A percentile compares a stretch with the other conserved stretches of the same genome.
These are phyloP conservation scores for Penicillium decumbens DNA, from an alignment of 2,329 filamentous ascomycete species.

Conservation along the genomic window DNA sequence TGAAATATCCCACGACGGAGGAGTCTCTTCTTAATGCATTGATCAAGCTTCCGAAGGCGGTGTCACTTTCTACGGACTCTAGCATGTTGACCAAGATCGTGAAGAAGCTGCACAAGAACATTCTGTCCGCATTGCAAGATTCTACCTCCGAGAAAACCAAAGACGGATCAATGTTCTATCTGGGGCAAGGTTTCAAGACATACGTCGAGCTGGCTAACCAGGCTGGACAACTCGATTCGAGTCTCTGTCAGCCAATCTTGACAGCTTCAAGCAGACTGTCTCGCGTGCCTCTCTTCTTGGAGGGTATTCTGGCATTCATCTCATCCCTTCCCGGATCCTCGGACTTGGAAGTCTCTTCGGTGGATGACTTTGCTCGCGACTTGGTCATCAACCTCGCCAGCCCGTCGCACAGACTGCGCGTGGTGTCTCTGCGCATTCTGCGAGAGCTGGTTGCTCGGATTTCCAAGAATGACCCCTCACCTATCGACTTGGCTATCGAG, in stretches of 20 bases:
- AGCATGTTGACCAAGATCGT: slow-evolving; percentile 63
- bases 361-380: slow-evolving; percentile 59
- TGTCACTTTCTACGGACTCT: slow-evolving; percentile 55
- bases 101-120: slow-evolving; percentile 60
- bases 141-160: slow-evolving; percentile 60
- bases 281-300: slow-evolving; percentile 61
- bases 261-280: slow-evolving; percentile 63
- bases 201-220: slow-evolving; percentile 63
- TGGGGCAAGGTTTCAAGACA: slow-evolving; percentile 68
- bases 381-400: slow-evolving; percentile 70
- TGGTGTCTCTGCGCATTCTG: slow-evolving; percentile 68
- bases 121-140: slow-evolving; percentile 61
- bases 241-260: slow-evolving; percentile 62
- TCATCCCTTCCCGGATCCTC: slow-evolving; percentile 25
- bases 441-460: slow-evolving; percentile 53
- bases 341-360: slow-evolving; percentile 49
- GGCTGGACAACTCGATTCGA: slow-evolving; percentile 54
- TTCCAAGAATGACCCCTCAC: slow-evolving; percentile 45
- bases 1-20: slow-evolving; percentile 55
- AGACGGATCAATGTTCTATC: slow-evolving; percentile 52
- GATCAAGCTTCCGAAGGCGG: slow-evolving; percentile 58
- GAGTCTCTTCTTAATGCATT: slow-evolving; percentile 65
- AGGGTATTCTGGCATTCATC: slow-evolving; percentile 55
- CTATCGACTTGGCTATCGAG: slow-evolving; percentile 61
- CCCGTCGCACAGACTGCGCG: slow-evolving; percentile 68